Evolutionary conservation across 2,329 filamentous ascomycete species (phyloP), one percentile per base, ranked within the genome.

Genomic region (Clonostachys rosea): DNA sequence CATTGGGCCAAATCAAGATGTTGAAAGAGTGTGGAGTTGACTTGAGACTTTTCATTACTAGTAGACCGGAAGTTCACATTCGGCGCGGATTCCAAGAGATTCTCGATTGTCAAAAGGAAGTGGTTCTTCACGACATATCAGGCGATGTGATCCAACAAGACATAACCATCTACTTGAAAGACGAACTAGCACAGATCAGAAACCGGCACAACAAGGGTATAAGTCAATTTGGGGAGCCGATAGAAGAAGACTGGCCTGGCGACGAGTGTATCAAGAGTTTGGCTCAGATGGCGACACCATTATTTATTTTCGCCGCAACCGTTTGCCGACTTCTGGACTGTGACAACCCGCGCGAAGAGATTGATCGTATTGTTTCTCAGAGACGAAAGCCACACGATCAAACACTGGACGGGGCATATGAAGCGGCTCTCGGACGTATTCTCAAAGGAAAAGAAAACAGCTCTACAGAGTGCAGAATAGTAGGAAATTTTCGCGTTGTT

Each of bases 11-110:
- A 11, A 20, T 34, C 4, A 39, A 34, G 16, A 16, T 11, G 36
- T 39, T 16, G 13, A 14, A 14, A 16, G 16, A 13, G 5, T 39
- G 20, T 24, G 20, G 13, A 7, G 36, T 39, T 39, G 45, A 41
- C 17, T 41, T 67, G 33, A 60, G 57, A 46, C 44, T 64, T 16
- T 67, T 70, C 43, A 37, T 70, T 7, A 71, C 67, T 0, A 71
- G 68, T 47, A 56, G 68, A 30, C 68, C 67, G 1, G 61, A 71
- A 43, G 45, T 66, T 7, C 59, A 58, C 5, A 59, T 68, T 47
- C 58, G 60, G 5, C 51, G 63, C 34, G 61, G 63, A 4, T 70
- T 73, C 45, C 47, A 48, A 2, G 13, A 53, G 16, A 54, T 67
- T 18, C 40, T 49, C 8, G 58, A 56, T 17, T 55, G 44, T 3